Percentiles rank a stretch among this genome's conserved stretches.
These are phyloP conservation scores for Globisporangium acanthophoron DNA, from an alignment of 352 stramenopile species.

Conservation along the genomic window DNA sequence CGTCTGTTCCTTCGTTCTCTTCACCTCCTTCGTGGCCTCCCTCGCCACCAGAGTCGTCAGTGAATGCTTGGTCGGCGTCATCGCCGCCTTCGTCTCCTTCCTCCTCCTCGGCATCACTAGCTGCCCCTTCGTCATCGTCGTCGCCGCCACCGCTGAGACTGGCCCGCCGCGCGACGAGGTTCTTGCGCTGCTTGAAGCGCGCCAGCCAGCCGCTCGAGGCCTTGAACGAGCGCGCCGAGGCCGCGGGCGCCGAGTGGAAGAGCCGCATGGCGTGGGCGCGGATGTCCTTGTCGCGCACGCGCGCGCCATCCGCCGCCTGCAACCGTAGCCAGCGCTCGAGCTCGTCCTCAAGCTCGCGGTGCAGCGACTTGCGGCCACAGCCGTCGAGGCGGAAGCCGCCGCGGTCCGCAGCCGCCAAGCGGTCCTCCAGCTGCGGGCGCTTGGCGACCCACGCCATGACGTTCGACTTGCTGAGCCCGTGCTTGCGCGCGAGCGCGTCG, in stretches of 20 bases:
- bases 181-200: conserved; percentile 18
- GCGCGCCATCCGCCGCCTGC: conserved; percentile 8
- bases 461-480: conserved; percentile 16
- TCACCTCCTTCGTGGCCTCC: background rate
- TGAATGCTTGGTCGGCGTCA: background rate
- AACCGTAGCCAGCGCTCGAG: conserved; percentile 10
- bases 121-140: background rate
- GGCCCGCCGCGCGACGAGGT: conserved; percentile 5
- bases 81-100: background rate
- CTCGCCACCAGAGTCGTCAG: background rate
- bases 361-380: conserved; percentile 14
- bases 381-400: conserved; percentile 12
- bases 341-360: conserved; percentile 11
- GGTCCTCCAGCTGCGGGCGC: conserved; percentile 6
- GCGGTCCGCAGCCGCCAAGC: conserved; percentile 2
- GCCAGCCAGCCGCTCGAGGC: conserved; percentile 18
- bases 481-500: conserved; percentile 14
- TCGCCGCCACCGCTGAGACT: background rate
- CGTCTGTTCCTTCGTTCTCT: background rate
- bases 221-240: conserved; percentile 9
- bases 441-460: conserved; percentile 17
- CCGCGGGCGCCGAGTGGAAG: conserved; percentile 9
- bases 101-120: background rate
- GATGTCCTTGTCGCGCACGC: conserved; percentile 15
- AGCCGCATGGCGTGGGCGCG: conserved; percentile 10